phyloP scores from a whole-genome alignment of 1,139 yeast species.

The Kodamaea alishanica region DNA sequence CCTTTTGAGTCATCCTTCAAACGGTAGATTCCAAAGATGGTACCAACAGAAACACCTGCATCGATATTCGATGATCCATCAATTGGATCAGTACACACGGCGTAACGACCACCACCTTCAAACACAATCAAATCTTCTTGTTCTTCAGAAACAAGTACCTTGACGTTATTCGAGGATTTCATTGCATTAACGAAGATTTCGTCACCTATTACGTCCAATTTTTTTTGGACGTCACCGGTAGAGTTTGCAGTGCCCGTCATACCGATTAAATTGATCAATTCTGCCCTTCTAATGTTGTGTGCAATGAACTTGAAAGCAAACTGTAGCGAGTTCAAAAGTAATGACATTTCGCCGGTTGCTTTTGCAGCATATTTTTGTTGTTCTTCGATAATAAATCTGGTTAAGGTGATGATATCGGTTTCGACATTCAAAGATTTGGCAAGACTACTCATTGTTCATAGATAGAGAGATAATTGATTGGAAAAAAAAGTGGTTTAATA shows the following conservation, averaged over 20 bases:
- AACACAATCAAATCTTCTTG: conserved; percentile 92
- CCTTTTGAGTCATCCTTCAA: conserved; percentile 71
- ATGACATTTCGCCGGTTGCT: conserved; percentile 91
- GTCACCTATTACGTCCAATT: conserved; percentile 93
- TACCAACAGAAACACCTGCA: conserved; percentile 97
- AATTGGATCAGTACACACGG: conserved; percentile 96
- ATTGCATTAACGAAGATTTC: conserved; percentile 95
- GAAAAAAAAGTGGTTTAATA: background rate
- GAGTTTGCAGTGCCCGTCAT: conserved; percentile 69
- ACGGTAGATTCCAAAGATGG: conserved; percentile 87
- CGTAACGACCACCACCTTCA: conserved; percentile 82
- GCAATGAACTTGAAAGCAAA: conserved; percentile 96
- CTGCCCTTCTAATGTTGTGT: conserved; percentile 93
- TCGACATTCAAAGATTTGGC: conserved; percentile 51
- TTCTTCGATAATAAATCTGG: conserved; percentile 82
- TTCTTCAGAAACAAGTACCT: conserved; percentile 87
- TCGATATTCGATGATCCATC: conserved; percentile 95
- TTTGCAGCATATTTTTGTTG: conserved; percentile 65
- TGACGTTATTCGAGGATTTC: conserved; percentile 88
- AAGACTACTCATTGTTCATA: conserved; percentile 19
- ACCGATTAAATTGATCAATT: conserved; percentile 85
- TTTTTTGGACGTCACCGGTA: conserved; percentile 95
- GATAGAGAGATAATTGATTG: conserved; percentile 7
- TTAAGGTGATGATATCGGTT: conserved; percentile 85
- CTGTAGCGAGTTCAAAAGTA: conserved; percentile 80